phyloP scores from a whole-genome alignment of 306 rosid species.

The Prunus davidiana region DNA sequence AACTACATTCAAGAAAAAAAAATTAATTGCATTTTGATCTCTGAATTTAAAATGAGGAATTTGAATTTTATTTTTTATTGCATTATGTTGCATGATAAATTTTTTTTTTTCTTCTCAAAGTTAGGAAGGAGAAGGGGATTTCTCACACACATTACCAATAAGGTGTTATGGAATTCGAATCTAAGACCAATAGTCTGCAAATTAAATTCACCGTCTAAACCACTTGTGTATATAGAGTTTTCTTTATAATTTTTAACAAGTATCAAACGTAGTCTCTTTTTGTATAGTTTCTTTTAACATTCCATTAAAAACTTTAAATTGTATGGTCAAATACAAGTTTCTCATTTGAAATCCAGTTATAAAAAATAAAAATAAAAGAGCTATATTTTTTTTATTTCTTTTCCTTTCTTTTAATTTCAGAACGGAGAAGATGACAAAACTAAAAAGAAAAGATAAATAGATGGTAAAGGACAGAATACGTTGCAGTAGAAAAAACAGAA shows the following conservation, averaged over 20 bases:
- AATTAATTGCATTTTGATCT: neutral
- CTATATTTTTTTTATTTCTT: too few relatives aligned
- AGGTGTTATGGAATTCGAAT: accelerated
- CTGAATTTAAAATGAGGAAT: neutral
- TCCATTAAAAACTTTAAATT: neutral
- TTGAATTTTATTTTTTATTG: neutral
- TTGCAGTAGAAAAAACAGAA: too few relatives aligned
- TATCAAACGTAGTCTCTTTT: neutral
- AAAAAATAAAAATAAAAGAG: too few relatives aligned
- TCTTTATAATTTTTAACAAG: neutral
- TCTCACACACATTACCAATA: too few relatives aligned
- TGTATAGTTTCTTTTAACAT: neutral
- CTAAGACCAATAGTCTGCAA: accelerated
- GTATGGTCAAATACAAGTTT: neutral
- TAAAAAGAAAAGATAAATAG: neutral
- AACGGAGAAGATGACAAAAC: neutral
- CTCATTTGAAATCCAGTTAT: neutral
- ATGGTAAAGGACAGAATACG: neutral
- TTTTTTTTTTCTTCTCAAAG: too few relatives aligned
- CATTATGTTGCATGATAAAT: neutral
- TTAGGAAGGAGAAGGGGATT: too few relatives aligned
- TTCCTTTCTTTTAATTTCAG: too few relatives aligned
- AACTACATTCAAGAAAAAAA: neutral
- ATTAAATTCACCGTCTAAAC: neutral
- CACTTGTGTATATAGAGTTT: neutral